Evolutionary conservation across 371 early-diverging fungal species (phyloP).

Genomic region (Rhizopus microsporus): DNA sequence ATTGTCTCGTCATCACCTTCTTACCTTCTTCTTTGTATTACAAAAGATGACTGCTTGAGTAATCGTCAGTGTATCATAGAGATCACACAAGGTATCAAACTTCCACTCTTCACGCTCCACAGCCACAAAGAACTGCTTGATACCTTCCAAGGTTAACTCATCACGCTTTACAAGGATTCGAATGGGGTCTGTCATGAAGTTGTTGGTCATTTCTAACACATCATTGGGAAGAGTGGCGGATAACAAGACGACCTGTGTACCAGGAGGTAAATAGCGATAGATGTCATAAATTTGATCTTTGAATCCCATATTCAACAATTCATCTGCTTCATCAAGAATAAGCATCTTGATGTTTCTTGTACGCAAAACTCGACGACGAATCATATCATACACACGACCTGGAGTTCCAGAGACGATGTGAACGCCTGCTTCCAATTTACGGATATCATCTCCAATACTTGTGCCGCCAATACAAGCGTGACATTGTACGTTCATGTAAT

Average conservation of each 20-base stretch:
- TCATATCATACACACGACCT: slow-evolving; percentile 99
- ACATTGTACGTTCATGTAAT: slow-evolving; percentile 93
- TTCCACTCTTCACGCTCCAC: slow-evolving; percentile 97
- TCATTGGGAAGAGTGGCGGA: slow-evolving; percentile 98
- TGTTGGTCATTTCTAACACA: slow-evolving; percentile 95
- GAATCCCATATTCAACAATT: slow-evolving; percentile 97
- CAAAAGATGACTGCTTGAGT: slow-evolving; percentile 99
- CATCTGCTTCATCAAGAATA: slow-evolving; percentile 99
- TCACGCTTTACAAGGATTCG: slow-evolving; percentile 99
- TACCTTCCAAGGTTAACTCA: slow-evolving; percentile 99
- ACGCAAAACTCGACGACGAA: slow-evolving; percentile 85
- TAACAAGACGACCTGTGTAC: slow-evolving; percentile 97
- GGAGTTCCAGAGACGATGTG: slow-evolving; percentile 99
- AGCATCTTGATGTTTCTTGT: slow-evolving; percentile 95
- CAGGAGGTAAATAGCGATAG: slow-evolving; percentile 90
- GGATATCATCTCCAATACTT: slow-evolving; percentile 88
- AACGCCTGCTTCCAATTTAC: slow-evolving; percentile 82
- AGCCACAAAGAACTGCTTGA: slow-evolving; percentile 98
- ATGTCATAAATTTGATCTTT: slow-evolving; percentile 99
- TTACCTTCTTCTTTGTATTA: slow-evolving; percentile 95
- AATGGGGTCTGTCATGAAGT: slow-evolving; percentile 98
- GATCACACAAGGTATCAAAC: slow-evolving; percentile 94
- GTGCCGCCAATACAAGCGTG: slow-evolving; percentile 99
- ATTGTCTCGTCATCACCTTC: neutral
- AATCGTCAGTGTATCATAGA: slow-evolving; percentile 95